These are phyloP conservation scores for Suillus variegatus DNA, from an alignment of 768 basidiomycete species.

Conservation along the genomic window DNA sequence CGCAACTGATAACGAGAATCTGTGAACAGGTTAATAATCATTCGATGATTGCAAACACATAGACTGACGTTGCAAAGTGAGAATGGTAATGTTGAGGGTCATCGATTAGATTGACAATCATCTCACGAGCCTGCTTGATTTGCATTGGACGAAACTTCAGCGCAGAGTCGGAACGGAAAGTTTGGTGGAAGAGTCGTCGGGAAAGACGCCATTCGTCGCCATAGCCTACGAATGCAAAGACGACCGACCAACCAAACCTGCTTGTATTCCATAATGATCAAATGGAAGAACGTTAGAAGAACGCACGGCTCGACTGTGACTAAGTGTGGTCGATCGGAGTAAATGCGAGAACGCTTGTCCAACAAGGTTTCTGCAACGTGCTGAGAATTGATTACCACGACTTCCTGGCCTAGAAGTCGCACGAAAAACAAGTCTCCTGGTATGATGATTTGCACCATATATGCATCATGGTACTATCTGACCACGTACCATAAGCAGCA, in stretches of 20 bases:
- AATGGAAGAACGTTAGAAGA: neutral
- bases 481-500: slow-evolving; percentile 3
- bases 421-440: slow-evolving; percentile 4
- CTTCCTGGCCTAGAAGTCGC: neutral
- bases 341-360: slow-evolving; percentile 11
- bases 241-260: slow-evolving; percentile 8
- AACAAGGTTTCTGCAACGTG: slow-evolving; percentile 5
- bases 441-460: neutral
- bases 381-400: slow-evolving; percentile 4
- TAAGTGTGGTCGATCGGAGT: slow-evolving; percentile 11
- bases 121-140: slow-evolving; percentile 21
- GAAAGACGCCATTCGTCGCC: slow-evolving; percentile 24
- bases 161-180: slow-evolving; percentile 34
- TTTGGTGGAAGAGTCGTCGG: slow-evolving; percentile 38
- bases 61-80: slow-evolving; percentile 19
- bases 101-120: slow-evolving; percentile 28
- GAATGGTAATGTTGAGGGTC: slow-evolving; percentile 31
- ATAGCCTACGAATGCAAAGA: slow-evolving; percentile 6
- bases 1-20: slow-evolving; percentile 33
- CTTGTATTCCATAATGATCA: neutral
- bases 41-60: neutral
- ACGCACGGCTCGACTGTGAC: slow-evolving; percentile 4
- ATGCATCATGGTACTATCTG: neutral
- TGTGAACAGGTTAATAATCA: slow-evolving; percentile 3
- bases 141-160: slow-evolving; percentile 26